phyloP scores from a whole-genome alignment of 805 yeast genomes.

The Candida caryicola region DNA sequence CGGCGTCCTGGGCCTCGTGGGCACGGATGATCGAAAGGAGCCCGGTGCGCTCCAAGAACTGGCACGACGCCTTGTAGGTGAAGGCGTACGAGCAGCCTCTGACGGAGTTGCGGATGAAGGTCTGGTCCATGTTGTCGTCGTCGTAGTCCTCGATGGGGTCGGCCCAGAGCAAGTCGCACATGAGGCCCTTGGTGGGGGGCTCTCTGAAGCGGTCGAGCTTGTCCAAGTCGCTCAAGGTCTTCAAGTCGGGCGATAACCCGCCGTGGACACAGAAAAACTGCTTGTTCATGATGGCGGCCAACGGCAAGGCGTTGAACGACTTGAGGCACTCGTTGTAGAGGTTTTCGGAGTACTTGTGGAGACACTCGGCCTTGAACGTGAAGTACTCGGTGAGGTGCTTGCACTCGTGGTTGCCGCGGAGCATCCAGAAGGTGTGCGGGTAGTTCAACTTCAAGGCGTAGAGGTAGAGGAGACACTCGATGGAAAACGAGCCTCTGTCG shows the following conservation, averaged over 20 bases:
- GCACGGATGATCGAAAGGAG: constrained; percentile 87
- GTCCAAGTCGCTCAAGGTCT: constrained; percentile 63
- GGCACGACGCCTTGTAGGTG: constrained; percentile 78
- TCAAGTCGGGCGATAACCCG: constrained; percentile 85
- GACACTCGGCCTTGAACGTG: constrained; percentile 87
- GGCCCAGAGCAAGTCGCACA: constrained; percentile 95
- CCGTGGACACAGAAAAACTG: constrained; percentile 97
- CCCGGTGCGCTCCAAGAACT: constrained; percentile 73
- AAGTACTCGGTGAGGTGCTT: constrained; percentile 90
- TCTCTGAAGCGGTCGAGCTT: constrained; percentile 78
- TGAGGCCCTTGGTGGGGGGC: constrained; percentile 89
- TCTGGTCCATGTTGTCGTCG: constrained; percentile 41
- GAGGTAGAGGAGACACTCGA: constrained; percentile 74
- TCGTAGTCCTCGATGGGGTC: constrained; percentile 94
- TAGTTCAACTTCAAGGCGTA: constrained; percentile 77
- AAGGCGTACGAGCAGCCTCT: constrained; percentile 93
- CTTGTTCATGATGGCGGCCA: constrained; percentile 89
- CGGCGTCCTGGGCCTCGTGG: constrained; percentile 97
- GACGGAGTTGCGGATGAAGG: constrained; percentile 64
- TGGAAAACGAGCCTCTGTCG: constrained; percentile 88
- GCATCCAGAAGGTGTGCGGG: constrained; percentile 71
- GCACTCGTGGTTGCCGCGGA: constrained; percentile 95
- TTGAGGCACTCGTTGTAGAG: constrained; percentile 72
- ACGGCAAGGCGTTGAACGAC: constrained; percentile 83
- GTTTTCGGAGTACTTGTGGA: constrained; percentile 67